Conservation (phyloP, 148 eudicot genomes). For the Diospyros lotus region DNA sequence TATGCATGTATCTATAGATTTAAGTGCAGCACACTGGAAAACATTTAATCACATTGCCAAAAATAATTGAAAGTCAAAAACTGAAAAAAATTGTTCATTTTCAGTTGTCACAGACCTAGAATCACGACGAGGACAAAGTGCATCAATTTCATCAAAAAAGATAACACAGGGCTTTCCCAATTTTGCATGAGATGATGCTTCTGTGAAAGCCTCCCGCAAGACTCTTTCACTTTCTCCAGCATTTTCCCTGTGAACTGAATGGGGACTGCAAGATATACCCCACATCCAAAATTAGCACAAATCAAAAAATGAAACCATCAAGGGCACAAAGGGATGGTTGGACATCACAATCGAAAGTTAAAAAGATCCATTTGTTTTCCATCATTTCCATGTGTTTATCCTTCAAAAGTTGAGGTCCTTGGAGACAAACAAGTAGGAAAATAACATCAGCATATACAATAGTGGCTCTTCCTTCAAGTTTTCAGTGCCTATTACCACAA, state of each 20-base stretch:
- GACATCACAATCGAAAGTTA: background rate
- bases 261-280: conserved; percentile 65
- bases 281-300: conserved; percentile 7
- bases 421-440: background rate
- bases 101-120: conserved; percentile 46
- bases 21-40: background rate
- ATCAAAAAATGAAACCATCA: background rate
- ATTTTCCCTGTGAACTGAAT: conserved; percentile 75
- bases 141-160: conserved; percentile 94
- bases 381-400: background rate
- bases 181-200: conserved; percentile 67
- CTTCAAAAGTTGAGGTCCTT: background rate
- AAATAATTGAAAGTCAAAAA: background rate
- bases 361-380: background rate
- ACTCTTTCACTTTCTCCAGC: conserved; percentile 93
- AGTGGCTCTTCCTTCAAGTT: no score
- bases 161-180: conserved; percentile 81
- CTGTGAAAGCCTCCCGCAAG: conserved; percentile 79
- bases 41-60: background rate
- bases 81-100: background rate
- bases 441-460: no score
- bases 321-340: background rate
- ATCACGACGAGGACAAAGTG: conserved; percentile 83
- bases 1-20: background rate
- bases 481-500: no score